Percentiles rank a stretch among this genome's conserved stretches.
Evolutionary conservation across 306 rosid genomes (phyloP).

Genomic region (Pyrus communis): DNA sequence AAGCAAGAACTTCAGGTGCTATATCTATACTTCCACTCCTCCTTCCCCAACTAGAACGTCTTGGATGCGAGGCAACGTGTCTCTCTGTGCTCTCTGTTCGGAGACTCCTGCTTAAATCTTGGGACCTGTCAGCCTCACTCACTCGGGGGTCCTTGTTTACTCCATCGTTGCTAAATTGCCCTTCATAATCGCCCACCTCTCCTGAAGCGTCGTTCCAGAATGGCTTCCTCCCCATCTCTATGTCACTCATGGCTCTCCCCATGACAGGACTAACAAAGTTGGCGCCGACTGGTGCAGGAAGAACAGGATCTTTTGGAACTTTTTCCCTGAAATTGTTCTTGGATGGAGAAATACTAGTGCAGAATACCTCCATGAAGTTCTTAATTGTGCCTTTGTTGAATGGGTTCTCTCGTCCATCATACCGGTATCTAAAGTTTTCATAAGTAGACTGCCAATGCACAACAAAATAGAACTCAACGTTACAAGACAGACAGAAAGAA

Average conservation of each 20-base stretch:
- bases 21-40: slow-evolving; percentile 33
- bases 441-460: slow-evolving; percentile 54
- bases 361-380: slow-evolving; percentile 54
- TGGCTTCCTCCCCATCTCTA: slow-evolving; percentile 39
- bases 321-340: slow-evolving; percentile 52
- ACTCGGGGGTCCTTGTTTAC: slow-evolving; percentile 28
- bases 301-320: slow-evolving; percentile 34
- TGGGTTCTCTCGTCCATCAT: slow-evolving; percentile 48
- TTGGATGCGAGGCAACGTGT: slow-evolving; percentile 16
- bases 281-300: slow-evolving; percentile 16
- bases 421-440: slow-evolving; percentile 68
- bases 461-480: not conserved
- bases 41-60: slow-evolving; percentile 32
- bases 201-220: slow-evolving; percentile 27
- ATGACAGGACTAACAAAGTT: slow-evolving; percentile 31
- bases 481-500: not conserved
- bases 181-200: slow-evolving; percentile 26
- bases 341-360: slow-evolving; percentile 52
- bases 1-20: slow-evolving; percentile 27
- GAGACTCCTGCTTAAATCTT: slow-evolving; percentile 31
- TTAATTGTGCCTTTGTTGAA: slow-evolving; percentile 36
- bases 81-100: slow-evolving; percentile 30
- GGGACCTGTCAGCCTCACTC: slow-evolving; percentile 18
- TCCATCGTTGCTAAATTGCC: slow-evolving; percentile 18
- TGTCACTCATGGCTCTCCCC: slow-evolving; percentile 27